These are phyloP conservation scores for Pseudogymnoascus sp. DNA, from an alignment of 2,329 filamentous ascomycete species.

Conservation along the genomic window DNA sequence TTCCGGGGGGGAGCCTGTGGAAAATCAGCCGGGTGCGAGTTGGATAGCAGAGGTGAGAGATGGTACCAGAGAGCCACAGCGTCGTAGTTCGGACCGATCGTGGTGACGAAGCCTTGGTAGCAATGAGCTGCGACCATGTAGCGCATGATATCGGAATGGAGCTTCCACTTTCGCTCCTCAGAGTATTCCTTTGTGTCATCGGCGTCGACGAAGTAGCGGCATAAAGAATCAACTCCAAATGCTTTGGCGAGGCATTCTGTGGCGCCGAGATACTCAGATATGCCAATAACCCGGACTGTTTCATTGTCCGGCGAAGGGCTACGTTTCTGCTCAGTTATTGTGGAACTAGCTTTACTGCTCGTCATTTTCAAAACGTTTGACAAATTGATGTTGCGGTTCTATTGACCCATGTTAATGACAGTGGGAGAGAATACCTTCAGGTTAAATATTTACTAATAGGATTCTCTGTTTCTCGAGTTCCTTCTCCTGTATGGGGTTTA, in stretches of 20 bases:
- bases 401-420: slow-evolving; percentile 13
- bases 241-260: slow-evolving; percentile 66
- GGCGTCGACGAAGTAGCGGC: slow-evolving; percentile 65
- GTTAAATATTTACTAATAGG: slow-evolving; percentile 20
- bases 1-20: slow-evolving; percentile 64
- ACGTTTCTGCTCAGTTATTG: slow-evolving; percentile 25
- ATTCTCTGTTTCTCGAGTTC: slow-evolving; percentile 26
- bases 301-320: slow-evolving; percentile 22
- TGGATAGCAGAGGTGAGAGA: background rate
- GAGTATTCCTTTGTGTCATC: slow-evolving; percentile 57
- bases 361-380: slow-evolving; percentile 3
- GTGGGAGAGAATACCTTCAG: background rate
- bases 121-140: slow-evolving; percentile 71
- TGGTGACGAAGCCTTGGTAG: slow-evolving; percentile 64
- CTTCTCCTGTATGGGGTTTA: slow-evolving; percentile 46
- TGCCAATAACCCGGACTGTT: slow-evolving; percentile 51
- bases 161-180: slow-evolving; percentile 62
- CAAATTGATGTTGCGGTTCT: slow-evolving; percentile 30
- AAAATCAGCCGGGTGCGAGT: background rate
- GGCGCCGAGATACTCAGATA: slow-evolving; percentile 63
- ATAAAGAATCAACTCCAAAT: slow-evolving; percentile 67
- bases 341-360: slow-evolving; percentile 8
- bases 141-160: slow-evolving; percentile 70
- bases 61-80: slow-evolving; percentile 68
- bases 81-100: slow-evolving; percentile 67